Base-by-base conservation (phyloP, 345 rosid species). In the Leavenworthia alabamica region DNA sequence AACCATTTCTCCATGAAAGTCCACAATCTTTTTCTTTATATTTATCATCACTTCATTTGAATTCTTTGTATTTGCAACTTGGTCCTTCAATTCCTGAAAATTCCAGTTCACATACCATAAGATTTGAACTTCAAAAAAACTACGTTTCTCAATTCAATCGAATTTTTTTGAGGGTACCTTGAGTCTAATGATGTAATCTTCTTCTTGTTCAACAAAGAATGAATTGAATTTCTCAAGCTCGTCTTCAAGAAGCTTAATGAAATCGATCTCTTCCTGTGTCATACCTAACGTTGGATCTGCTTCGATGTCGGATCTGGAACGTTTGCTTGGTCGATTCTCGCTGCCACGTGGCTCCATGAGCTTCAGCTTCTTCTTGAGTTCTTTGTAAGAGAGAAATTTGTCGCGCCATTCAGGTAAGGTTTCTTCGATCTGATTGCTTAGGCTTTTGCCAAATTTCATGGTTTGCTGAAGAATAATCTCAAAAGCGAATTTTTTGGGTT, bases 1-100 rank as follows among this genome's bases (percentile, higher is more conserved):
- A 44, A 93, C 94, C 99, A 93, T 93, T 77, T 93, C 99, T 35
- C 99, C 97, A 40, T 89, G 97, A 59, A 93, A 85, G 41, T 85
- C 94, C 8, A 87, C 91, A 62, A 93, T 89, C 75, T 93, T 90
- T 75, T 80, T 89, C 69, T 84, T 67, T 47, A 84, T 82, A 67
- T 71, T 81, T 4, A 81, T 77, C 72, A 80, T 73, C 71, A 82
- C 89, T 62, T 83, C 85, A 47, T 51, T 63, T 6, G 73, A 83
- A 70, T 74, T 71, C 53, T 64, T 87, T 24, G 94, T 78, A 51
- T 75, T 81, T 20, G 80, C 92, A 4, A 82, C 78, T 42, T 80
- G 71, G 27, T 93, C 99, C 57, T 82, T 91, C 63, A 93, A 49
- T 64, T 83, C 93, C 97, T 89, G 82, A 14, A 17, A 5, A 73